A percentile compares a stretch with the other conserved stretches of the same genome.
Conservation (phyloP, 345 rosid species). For the Isatis tinctoria region DNA sequence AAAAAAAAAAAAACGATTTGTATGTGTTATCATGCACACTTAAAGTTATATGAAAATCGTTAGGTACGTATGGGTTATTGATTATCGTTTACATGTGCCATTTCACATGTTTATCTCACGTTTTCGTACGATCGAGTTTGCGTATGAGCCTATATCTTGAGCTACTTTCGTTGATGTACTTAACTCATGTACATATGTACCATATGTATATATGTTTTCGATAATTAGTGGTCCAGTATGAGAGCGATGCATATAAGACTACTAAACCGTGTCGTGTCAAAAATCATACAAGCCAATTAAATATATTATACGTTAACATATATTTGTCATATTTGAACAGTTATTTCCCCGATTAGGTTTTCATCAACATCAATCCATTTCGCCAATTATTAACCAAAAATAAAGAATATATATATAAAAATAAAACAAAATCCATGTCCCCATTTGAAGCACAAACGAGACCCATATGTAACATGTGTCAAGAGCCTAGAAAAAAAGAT, state of each 20-base stretch:
- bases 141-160: background rate
- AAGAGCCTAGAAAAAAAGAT: background rate
- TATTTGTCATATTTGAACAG: background rate
- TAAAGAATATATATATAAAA: background rate
- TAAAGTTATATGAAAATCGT: background rate
- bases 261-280: background rate
- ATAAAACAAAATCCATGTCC: background rate
- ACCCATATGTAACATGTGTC: background rate
- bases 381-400: background rate
- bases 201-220: too few relatives aligned
- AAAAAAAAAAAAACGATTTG: too few relatives aligned
- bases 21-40: background rate
- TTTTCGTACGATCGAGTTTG: background rate
- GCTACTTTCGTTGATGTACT: background rate
- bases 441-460: background rate
- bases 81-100: background rate
- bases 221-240: background rate
- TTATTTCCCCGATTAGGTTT: background rate
- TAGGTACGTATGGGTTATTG: background rate
- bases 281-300: background rate
- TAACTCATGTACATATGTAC: background rate
- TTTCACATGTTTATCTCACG: slow-evolving; percentile 2
- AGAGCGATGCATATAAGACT: background rate
- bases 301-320: background rate
- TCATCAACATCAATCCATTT: background rate